These are phyloP conservation scores for Pythium pyrilobum DNA, from an alignment of 352 stramenopile genomes.

Conservation along the genomic window DNA sequence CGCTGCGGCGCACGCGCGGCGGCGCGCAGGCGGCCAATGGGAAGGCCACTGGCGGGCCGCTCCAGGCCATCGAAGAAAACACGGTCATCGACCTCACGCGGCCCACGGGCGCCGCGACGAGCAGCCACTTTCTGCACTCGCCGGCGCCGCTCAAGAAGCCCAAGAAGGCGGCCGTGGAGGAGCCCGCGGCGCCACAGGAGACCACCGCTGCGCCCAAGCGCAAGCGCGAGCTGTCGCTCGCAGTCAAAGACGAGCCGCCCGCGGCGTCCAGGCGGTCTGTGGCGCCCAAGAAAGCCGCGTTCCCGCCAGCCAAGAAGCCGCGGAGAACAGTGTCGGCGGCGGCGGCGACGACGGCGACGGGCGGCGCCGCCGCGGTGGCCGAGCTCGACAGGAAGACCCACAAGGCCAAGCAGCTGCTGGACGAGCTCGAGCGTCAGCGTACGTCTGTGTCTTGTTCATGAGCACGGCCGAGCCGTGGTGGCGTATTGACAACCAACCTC, in stretches of 20 bases:
- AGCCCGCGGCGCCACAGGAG: constrained; percentile 5
- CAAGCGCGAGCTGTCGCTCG: constrained; percentile 11
- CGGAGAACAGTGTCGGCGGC: neutral
- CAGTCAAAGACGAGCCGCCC: no score
- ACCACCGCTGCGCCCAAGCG: constrained; percentile 4
- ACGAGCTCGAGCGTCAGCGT: constrained; percentile 66
- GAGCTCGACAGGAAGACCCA: constrained; percentile 38
- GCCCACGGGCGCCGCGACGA: constrained; percentile 16
- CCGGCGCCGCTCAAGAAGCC: constrained; percentile 17
- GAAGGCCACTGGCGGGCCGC: neutral
- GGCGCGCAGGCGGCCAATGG: neutral
- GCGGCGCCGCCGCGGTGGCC: constrained; percentile 2
- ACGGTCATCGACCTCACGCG: constrained; percentile 32
- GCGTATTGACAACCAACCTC: no score
- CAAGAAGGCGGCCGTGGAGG: constrained; percentile 16
- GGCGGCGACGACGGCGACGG: constrained; percentile 15
- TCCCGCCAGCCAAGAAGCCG: neutral
- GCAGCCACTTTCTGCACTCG: constrained; percentile 25
- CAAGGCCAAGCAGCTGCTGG: constrained; percentile 36
- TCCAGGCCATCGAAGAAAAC: constrained; percentile 63
- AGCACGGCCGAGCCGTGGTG: no score
- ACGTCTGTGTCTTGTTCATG: neutral
- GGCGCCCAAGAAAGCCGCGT: neutral
- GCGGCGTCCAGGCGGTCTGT: no score
- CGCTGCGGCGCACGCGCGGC: constrained; percentile 31